These are phyloP conservation scores for Arxiozyma slooffiae DNA, from an alignment of 1,139 yeast genomes.

Conservation along the genomic window DNA sequence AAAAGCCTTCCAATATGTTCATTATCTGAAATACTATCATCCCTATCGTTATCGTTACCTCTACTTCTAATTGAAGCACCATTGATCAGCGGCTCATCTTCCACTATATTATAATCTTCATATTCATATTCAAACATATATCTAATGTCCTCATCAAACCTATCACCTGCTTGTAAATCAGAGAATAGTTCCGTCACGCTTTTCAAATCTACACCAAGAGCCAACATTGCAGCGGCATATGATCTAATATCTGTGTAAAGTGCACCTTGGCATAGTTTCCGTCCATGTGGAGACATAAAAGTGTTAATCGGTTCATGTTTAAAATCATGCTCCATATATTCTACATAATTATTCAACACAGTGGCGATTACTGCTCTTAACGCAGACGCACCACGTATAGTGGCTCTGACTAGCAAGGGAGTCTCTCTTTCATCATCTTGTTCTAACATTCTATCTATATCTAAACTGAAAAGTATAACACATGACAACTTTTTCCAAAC, in stretches of 20 bases:
- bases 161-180: constrained; percentile 54
- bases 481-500: constrained; percentile 59
- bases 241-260: constrained; percentile 46
- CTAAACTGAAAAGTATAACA: constrained; percentile 47
- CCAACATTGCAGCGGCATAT: constrained; percentile 38
- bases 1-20: constrained; percentile 15
- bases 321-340: constrained; percentile 40
- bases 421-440: constrained; percentile 34
- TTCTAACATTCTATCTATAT: constrained; percentile 54
- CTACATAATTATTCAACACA: constrained; percentile 41
- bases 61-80: not conserved
- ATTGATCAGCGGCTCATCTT: constrained; percentile 4
- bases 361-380: constrained; percentile 53
- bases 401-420: constrained; percentile 43
- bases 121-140: constrained; percentile 61
- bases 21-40: constrained; percentile 10
- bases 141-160: constrained; percentile 61
- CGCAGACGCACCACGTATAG: constrained; percentile 55
- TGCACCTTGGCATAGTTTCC: constrained; percentile 49
- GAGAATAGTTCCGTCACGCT: constrained; percentile 47
- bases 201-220: constrained; percentile 36
- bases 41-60: constrained; percentile 4
- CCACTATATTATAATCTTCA: constrained; percentile 28
- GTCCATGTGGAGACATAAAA: constrained; percentile 53
- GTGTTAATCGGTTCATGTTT: constrained; percentile 45